Conservation (phyloP, 345 rosid genomes). For the Balakata baccata region DNA sequence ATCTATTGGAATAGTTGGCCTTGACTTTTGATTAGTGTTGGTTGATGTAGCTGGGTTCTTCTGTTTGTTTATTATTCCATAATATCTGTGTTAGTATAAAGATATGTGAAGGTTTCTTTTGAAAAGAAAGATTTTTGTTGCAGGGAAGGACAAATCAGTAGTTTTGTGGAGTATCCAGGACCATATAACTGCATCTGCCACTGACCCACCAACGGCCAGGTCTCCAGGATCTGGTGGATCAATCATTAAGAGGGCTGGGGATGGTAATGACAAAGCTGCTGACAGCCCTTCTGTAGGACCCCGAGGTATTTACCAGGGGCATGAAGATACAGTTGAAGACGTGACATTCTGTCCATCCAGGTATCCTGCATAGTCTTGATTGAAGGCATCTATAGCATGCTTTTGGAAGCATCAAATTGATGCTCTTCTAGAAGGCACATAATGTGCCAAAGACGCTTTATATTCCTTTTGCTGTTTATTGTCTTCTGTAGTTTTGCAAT, state of each 20-base stretch:
- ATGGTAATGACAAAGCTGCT: slow-evolving; percentile 60
- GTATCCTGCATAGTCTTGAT: slow-evolving; percentile 39
- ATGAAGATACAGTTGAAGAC: slow-evolving; percentile 97
- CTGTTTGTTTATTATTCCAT: not conserved
- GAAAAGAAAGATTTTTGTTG: slow-evolving; percentile 23
- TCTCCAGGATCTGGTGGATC: slow-evolving; percentile 71
- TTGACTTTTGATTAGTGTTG: not conserved
- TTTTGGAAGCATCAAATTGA: not conserved
- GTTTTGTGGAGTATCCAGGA: slow-evolving; percentile 98
- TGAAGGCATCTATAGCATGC: not conserved
- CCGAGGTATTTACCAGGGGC: slow-evolving; percentile 89
- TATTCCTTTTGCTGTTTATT: not conserved
- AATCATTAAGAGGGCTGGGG: slow-evolving; percentile 63
- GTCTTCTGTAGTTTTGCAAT: not conserved
- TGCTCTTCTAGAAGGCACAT: not conserved
- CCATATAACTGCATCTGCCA: slow-evolving; percentile 67
- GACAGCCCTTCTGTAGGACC: slow-evolving; percentile 81
- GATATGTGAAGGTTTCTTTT: slow-evolving; percentile 22
- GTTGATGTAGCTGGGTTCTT: not conserved
- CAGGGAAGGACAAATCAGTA: slow-evolving; percentile 96
- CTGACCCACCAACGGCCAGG: slow-evolving; percentile 59
- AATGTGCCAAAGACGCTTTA: too few species aligned
- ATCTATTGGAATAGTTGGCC: not conserved
- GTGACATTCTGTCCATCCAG: slow-evolving; percentile 93
- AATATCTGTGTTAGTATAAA: not conserved